Percentiles rank a stretch among this genome's conserved stretches.
These are phyloP conservation scores for Arctium minus DNA, from an alignment of 129 eudicot genomes.

Conservation along the genomic window DNA sequence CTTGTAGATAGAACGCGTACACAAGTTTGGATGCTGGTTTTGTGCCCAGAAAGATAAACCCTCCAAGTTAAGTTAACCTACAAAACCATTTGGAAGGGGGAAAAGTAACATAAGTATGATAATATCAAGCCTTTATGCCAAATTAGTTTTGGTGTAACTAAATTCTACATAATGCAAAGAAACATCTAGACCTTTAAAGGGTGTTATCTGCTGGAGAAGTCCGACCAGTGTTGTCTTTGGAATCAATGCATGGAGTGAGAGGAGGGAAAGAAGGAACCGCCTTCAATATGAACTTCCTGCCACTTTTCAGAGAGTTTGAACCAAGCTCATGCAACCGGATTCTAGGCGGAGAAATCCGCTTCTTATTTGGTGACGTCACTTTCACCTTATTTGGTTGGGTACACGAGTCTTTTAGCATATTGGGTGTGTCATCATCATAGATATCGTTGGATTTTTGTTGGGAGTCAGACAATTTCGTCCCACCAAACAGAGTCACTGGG, in stretches of 20 bases:
- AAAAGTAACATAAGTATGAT: not conserved
- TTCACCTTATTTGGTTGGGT: constrained; percentile 36
- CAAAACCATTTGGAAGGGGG: not conserved
- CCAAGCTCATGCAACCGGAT: constrained; percentile 36
- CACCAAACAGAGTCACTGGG: constrained; percentile 35
- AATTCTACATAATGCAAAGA: not conserved
- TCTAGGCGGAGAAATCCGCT: constrained; percentile 81
- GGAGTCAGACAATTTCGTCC: constrained; percentile 28
- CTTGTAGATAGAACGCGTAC: not conserved
- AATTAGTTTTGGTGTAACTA: not conserved
- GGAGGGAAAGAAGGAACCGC: constrained; percentile 68
- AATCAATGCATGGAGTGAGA: constrained; percentile 49
- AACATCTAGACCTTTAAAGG: not conserved
- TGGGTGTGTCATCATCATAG: constrained; percentile 67
- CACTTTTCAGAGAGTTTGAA: constrained; percentile 53
- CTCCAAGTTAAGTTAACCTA: constrained; percentile 8
- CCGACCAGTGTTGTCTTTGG: constrained; percentile 23
- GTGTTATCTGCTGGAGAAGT: constrained; percentile 9
- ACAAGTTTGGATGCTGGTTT: not conserved
- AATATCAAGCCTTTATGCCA: not conserved
- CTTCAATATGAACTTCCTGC: constrained; percentile 61
- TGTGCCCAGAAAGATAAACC: constrained; percentile 20
- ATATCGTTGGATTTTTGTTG: constrained; percentile 6
- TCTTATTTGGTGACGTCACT: constrained; percentile 78
- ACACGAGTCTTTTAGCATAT: constrained; percentile 50